phyloP scores from a whole-genome alignment of 2,329 filamentous ascomycete species.

The Fusarium nematophilum region DNA sequence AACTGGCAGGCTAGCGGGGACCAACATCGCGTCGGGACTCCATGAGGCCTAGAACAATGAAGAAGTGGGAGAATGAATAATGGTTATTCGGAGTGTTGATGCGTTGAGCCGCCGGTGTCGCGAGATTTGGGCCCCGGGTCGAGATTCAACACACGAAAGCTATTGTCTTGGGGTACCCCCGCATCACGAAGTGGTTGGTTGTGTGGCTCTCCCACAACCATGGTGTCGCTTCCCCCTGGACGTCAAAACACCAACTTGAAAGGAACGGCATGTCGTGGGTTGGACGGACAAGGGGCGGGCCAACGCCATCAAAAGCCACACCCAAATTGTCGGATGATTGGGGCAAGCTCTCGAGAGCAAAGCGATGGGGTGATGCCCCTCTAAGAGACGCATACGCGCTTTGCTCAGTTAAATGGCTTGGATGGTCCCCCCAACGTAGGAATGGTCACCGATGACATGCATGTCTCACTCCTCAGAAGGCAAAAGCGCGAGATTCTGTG shows the following conservation, averaged over 20 bases:
- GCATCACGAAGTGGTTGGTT: slow-evolving; percentile 10
- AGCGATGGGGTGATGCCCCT: slow-evolving; percentile 10
- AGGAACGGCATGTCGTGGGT: neutral
- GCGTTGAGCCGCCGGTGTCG: slow-evolving; percentile 11
- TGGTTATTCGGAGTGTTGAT: neutral
- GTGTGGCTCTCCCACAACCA: neutral
- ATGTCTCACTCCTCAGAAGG: slow-evolving; percentile 26
- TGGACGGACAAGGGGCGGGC: slow-evolving; percentile 15
- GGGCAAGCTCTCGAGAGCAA: slow-evolving; percentile 21
- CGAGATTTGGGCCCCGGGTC: slow-evolving; percentile 2
- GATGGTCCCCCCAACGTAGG: neutral
- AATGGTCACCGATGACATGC: slow-evolving; percentile 13
- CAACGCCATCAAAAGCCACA: slow-evolving; percentile 33
- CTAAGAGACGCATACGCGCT: neutral
- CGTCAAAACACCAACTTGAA: neutral
- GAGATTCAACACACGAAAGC: slow-evolving; percentile 9
- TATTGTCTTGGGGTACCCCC: neutral
- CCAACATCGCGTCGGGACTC: slow-evolving; percentile 21
- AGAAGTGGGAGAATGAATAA: slow-evolving; percentile 11
- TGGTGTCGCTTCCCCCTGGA: slow-evolving; percentile 1
- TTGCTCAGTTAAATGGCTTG: neutral
- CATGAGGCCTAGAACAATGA: slow-evolving; percentile 35
- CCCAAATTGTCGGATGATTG: slow-evolving; percentile 31
- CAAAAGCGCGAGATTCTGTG: slow-evolving; percentile 1
- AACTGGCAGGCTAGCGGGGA: slow-evolving; percentile 15